A percentile compares a stretch with the other conserved stretches of the same genome.
Evolutionary conservation across 352 stramenopile species (phyloP).

Genomic region (Phytophthora pistaciae): DNA sequence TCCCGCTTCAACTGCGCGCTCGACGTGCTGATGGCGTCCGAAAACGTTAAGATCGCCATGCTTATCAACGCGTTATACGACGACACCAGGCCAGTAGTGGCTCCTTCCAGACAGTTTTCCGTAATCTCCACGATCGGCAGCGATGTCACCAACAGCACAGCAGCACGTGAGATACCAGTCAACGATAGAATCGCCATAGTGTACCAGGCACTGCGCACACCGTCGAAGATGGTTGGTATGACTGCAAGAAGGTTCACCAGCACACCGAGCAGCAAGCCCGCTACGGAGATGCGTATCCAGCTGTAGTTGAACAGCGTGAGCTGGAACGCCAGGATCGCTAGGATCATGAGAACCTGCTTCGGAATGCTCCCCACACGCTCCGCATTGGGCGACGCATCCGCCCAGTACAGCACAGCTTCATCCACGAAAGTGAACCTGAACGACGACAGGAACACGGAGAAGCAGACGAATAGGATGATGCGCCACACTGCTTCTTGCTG

Average conservation of each 20-base stretch:
- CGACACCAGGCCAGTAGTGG: conserved; percentile 66
- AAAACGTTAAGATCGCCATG: conserved; percentile 71
- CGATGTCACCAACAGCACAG: conserved; percentile 59
- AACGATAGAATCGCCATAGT: conserved; percentile 54
- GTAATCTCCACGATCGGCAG: conserved; percentile 81
- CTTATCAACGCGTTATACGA: conserved; percentile 73
- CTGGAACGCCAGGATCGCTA: conserved; percentile 61
- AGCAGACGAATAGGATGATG: conserved; percentile 78
- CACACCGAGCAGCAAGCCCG: conserved; percentile 52
- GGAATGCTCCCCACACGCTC: conserved; percentile 55
- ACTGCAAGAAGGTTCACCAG: conserved; percentile 39
- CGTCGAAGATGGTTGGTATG: conserved; percentile 61
- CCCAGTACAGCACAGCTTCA: conserved; percentile 60
- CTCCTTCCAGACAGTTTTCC: conserved; percentile 76
- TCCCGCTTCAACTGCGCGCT: conserved; percentile 46
- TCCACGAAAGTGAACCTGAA: conserved; percentile 76
- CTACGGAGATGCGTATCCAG: conserved; percentile 68
- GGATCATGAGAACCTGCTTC: conserved; percentile 52
- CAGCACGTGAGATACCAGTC: conserved; percentile 45
- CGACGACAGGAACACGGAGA: conserved; percentile 58
- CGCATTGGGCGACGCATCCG: conserved; percentile 45
- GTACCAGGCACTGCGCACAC: conserved; percentile 58
- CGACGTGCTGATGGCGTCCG: conserved; percentile 60
- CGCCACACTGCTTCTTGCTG: conserved; percentile 83
- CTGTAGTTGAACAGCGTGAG: conserved; percentile 76